Base-by-base conservation (phyloP, 2,329 filamentous ascomycete species). In the Penicillium thymicola region DNA sequence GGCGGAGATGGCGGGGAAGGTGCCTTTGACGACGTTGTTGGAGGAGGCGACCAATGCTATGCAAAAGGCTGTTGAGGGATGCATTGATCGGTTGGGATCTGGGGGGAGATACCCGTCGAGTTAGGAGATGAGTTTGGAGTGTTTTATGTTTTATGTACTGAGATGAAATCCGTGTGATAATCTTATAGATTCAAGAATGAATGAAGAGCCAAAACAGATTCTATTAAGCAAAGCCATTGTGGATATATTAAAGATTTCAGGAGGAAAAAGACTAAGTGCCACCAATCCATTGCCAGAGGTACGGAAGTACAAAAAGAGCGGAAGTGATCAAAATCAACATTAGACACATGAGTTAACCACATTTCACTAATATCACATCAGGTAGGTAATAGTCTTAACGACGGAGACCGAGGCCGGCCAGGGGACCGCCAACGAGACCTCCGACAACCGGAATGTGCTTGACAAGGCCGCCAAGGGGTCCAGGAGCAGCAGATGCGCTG, bases 41-140 rank as follows among this genome's bases (percentile, higher is more conserved):
- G 83, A 85, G 70, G 76, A 81, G 66, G 79, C 78, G 13, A 84
- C 82, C 21, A 68, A 76, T 60, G 74, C 74, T 37, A 85, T 85
- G 75, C 81, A 84, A 70, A 75, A 78, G 69, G 77, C 77, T 43
- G 80, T 83, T 5, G 83, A 85, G 71, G 71, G 75, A 53, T 80
- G 80, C 68, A 85, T 85, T 73, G 82, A 85, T 62, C 76, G 78
- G 68, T 58, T 79, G 57, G 72, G 71, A 14, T 76, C 75, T 50
- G 65, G 65, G 6, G 75, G 75, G 30, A 76, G 73, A 60, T 71
- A 70, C 54, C 61, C 62, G 54, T 63, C 46, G 60, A 38, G 9
- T 36, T 55, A 41, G n/a, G 11, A 9, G 23, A 42, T 18, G 9
- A 25, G 5, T 3, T 34, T 13, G 11, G 13, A 10, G 13, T 16